Evolutionary conservation across 2,329 filamentous ascomycete species (phyloP).

Genomic region (Colletotrichum karsti): DNA sequence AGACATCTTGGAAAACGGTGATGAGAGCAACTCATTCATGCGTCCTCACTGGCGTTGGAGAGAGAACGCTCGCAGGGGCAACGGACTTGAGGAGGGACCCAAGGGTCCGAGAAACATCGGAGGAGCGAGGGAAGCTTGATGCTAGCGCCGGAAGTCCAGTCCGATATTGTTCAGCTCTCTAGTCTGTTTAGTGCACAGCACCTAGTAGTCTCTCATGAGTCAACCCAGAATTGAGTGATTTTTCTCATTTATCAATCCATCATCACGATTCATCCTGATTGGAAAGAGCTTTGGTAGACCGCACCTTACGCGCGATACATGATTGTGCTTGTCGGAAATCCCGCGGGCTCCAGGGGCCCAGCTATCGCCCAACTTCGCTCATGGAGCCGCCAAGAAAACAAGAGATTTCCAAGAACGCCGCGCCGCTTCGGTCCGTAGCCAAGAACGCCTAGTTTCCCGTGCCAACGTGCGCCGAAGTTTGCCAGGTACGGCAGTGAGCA

Average conservation of each 20-base stretch:
- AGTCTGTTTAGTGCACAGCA: background rate
- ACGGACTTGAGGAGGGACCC: conserved; percentile 41
- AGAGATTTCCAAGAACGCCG: background rate
- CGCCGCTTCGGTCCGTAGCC: background rate
- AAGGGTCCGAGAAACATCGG: conserved; percentile 34
- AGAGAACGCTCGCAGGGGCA: conserved; percentile 33
- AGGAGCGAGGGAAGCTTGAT: background rate
- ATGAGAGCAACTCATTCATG: conserved; percentile 38
- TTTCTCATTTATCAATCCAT: too few species aligned
- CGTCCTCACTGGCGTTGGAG: conserved; percentile 41
- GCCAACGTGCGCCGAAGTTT: background rate
- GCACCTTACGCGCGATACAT: too few species aligned
- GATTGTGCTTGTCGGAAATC: too few species aligned
- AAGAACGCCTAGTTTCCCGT: background rate
- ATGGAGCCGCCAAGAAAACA: too few species aligned
- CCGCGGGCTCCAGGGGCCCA: too few species aligned
- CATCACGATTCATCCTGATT: too few species aligned
- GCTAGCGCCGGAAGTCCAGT: background rate
- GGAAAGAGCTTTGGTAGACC: too few species aligned
- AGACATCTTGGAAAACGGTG: conserved; percentile 37
- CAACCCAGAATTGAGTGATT: background rate
- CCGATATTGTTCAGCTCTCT: background rate
- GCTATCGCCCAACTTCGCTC: too few species aligned
- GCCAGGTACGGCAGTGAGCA: background rate
- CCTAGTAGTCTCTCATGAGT: too few species aligned